A percentile compares a stretch with the other conserved stretches of the same genome.
These are phyloP conservation scores for Ganoderma lucidum DNA, from an alignment of 1,284 basidiomycete species.

Conservation along the genomic window DNA sequence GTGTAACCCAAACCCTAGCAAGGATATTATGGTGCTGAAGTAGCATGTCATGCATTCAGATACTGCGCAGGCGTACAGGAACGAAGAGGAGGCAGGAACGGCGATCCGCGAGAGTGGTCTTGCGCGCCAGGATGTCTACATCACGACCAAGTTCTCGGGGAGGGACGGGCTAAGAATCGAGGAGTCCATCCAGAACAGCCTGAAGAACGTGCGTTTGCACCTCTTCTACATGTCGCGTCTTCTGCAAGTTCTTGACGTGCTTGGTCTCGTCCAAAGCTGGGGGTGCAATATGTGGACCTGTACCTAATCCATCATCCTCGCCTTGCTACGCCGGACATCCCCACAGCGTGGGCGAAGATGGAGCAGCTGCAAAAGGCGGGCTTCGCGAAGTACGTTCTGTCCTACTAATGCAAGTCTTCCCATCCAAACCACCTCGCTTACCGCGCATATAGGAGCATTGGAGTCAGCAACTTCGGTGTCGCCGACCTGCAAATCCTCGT, in stretches of 20 bases:
- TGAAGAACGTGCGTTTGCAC: conserved; percentile 35
- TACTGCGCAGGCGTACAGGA: conserved; percentile 46
- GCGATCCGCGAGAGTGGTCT: conserved; percentile 49
- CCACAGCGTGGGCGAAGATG: conserved; percentile 70
- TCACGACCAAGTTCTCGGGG: conserved; percentile 64
- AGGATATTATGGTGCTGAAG: too few relatives aligned
- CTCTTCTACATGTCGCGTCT: background rate
- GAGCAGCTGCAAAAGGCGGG: conserved; percentile 71
- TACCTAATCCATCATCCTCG: conserved; percentile 73
- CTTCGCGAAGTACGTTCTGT: conserved; percentile 57
- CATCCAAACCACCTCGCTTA: background rate
- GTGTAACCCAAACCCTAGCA: background rate
- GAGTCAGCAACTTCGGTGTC: conserved; percentile 80
- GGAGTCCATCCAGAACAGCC: conserved; percentile 43
- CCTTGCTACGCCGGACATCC: conserved; percentile 54
- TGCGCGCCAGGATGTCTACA: conserved; percentile 44
- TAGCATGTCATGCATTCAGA: conserved; percentile 26
- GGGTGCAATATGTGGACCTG: conserved; percentile 73
- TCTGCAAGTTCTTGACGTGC: background rate
- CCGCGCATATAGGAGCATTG: conserved; percentile 66
- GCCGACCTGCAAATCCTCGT: conserved; percentile 66
- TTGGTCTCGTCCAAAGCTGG: conserved; percentile 53
- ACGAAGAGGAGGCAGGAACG: conserved; percentile 49
- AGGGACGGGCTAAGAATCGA: conserved; percentile 49
- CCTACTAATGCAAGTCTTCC: background rate